These are phyloP conservation scores for Pelargonium nanum DNA, from an alignment of 345 rosid genomes.

Conservation along the genomic window DNA sequence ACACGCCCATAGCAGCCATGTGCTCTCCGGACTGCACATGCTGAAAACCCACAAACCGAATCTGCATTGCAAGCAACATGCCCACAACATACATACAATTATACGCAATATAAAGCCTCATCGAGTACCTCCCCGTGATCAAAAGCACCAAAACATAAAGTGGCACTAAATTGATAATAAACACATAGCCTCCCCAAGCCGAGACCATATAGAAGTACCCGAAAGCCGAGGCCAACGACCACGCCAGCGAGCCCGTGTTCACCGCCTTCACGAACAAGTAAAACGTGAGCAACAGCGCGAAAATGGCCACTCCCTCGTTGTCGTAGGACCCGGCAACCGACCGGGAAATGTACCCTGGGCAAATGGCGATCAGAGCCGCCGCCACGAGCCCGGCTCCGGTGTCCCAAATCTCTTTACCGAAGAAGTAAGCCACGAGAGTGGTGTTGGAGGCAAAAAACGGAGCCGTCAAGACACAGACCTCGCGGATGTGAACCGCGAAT, in stretches of 20 bases:
- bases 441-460: constrained; percentile 97
- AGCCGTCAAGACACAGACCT: constrained; percentile 89
- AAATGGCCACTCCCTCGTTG: constrained; percentile 90
- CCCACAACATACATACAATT: constrained; percentile 87
- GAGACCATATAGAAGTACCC: constrained; percentile 98
- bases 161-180: constrained; percentile 87
- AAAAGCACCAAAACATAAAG: constrained; percentile 89
- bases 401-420: constrained; percentile 97
- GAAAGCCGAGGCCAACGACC: constrained; percentile 89
- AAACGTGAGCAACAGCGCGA: constrained; percentile 78
- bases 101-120: constrained; percentile 88
- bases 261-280: constrained; percentile 87
- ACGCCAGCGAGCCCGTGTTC: constrained; percentile 79
- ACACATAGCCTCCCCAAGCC: constrained; percentile 99
- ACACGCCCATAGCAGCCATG: constrained; percentile 97
- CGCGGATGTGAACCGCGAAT: constrained; percentile 87
- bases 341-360: constrained; percentile 95
- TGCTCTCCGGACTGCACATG: constrained; percentile 99
- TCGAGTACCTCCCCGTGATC: constrained; percentile 87
- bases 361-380: constrained; percentile 75
- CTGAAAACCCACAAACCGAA: constrained; percentile 95
- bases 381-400: constrained; percentile 92
- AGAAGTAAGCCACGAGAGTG: constrained; percentile 84
- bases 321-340: constrained; percentile 97
- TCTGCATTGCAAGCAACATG: constrained; percentile 98